phyloP scores from a whole-genome alignment of 305 asterid genomes.

The Petunia hybrid region DNA sequence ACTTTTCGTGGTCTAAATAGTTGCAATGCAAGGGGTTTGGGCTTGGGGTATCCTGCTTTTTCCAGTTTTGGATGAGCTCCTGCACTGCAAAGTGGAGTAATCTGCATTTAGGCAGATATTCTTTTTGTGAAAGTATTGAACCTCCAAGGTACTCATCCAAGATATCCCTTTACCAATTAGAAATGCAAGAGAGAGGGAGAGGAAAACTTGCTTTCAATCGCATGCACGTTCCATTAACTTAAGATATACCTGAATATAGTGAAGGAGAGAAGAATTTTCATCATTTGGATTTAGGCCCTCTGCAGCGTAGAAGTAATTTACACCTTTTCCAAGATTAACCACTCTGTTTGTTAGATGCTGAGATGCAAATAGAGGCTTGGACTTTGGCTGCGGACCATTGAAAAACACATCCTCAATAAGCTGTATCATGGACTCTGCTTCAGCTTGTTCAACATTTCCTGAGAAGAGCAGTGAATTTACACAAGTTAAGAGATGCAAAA shows the following conservation, averaged over 20 bases:
- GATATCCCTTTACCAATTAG: slow-evolving; percentile 4
- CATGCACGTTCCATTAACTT: neutral
- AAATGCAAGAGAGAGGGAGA: neutral
- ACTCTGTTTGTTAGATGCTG: slow-evolving; percentile 82
- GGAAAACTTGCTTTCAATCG: neutral
- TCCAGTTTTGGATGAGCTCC: neutral
- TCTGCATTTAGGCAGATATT: neutral
- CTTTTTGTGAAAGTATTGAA: neutral
- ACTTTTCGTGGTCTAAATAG: slow-evolving; percentile 2
- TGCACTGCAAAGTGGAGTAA: neutral
- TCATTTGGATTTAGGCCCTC: slow-evolving; percentile 93
- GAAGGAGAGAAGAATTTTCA: slow-evolving; percentile 90
- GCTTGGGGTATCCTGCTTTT: neutral
- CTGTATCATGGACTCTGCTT: slow-evolving; percentile 80
- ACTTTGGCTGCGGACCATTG: slow-evolving; percentile 63
- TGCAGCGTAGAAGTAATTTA: slow-evolving; percentile 60
- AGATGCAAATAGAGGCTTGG: slow-evolving; percentile 81
- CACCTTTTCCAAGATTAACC: slow-evolving; percentile 77
- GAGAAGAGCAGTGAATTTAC: slow-evolving; percentile 35
- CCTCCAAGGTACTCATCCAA: slow-evolving; percentile 13
- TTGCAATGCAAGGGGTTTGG: slow-evolving; percentile 3
- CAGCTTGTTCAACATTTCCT: slow-evolving; percentile 84
- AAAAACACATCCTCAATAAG: slow-evolving; percentile 74
- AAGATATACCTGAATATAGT: slow-evolving; percentile 86
- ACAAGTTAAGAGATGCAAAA: slow-evolving; percentile 26